Base-by-base conservation (phyloP, 495 filamentous ascomycete species). In the Zalerion maritima region DNA sequence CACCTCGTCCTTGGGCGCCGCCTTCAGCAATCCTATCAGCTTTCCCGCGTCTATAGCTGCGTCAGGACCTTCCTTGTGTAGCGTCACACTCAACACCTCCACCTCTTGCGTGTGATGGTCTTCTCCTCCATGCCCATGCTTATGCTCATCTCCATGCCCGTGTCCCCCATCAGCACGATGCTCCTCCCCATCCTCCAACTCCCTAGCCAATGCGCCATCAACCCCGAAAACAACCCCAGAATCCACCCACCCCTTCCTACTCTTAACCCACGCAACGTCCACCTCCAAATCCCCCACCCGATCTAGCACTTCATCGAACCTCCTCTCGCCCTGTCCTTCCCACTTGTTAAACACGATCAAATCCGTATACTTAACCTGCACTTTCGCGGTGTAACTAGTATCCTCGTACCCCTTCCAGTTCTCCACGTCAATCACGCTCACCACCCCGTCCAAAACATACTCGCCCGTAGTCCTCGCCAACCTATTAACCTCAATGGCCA, bases 351-450 rank as follows among this genome's bases (percentile, higher is more conserved):
- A 77, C 14, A 97, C 65, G 27, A 97, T 75, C 39, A 94, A 45
- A 62, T 97, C 89, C 25, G 89, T 97, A 54, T 92, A 94, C 43
- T 62, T 51, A 15, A 82, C 83, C 58, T 92, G 83, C 27, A 87
- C 54, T 46, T 78, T 72, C n/a, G 83, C 83, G 27, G 83, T 89
- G 24, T 80, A 86, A 16, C 67, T 75, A 8, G 84, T 93, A 57
- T 94, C 86, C 40, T 81, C 83, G 46, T 97, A 97, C 1, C 89
- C 89, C 38, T 71, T 62, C 86, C 86, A 97, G 51, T 96, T 96
- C 67, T 96, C 89, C 4, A 89, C 84, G 51, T 97, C 89, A 28
- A 97, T 78, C 2, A 94, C 89, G 25, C 70, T 79, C 12, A 96
- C 71, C 21, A 96, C 84, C 2, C 89, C 89, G 47, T 97, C 89